Conservation (phyloP, 2,329 filamentous ascomycete genomes). For the Pezicula neosporulosa region DNA sequence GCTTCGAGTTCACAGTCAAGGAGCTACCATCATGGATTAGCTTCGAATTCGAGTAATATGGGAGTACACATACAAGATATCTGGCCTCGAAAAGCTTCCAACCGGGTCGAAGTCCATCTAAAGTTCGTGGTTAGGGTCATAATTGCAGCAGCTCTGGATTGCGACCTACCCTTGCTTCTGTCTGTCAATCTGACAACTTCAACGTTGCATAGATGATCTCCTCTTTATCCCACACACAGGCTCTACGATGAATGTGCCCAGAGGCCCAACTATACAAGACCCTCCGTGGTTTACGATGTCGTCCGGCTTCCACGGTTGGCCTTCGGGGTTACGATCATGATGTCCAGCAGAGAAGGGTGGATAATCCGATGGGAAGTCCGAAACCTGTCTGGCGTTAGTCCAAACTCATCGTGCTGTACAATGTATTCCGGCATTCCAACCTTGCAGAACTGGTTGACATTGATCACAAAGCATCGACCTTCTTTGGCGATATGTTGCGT, state of each 20-base stretch:
- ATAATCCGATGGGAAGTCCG: constrained; percentile 38
- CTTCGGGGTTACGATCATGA: constrained; percentile 35
- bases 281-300: constrained; percentile 37
- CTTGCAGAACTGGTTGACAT: constrained; percentile 36
- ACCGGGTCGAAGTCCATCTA: constrained; percentile 40
- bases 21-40: not conserved
- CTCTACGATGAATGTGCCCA: constrained; percentile 34
- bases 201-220: constrained; percentile 35
- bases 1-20: constrained; percentile 3
- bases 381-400: constrained; percentile 12
- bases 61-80: constrained; percentile 33
- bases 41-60: not conserved
- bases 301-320: constrained; percentile 31
- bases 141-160: not conserved
- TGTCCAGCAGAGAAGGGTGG: constrained; percentile 36
- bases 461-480: constrained; percentile 39
- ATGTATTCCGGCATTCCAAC: constrained; percentile 14
- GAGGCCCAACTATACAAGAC: constrained; percentile 36
- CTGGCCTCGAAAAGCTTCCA: constrained; percentile 37
- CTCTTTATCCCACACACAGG: constrained; percentile 37
- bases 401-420: not conserved
- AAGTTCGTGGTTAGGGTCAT: not conserved
- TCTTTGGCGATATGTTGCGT: constrained; percentile 44
- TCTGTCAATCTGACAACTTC: constrained; percentile 29
- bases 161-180: constrained; percentile 32